These are phyloP conservation scores for Colletotrichum sp. DNA, from an alignment of 2,329 filamentous ascomycete genomes.

Conservation along the genomic window DNA sequence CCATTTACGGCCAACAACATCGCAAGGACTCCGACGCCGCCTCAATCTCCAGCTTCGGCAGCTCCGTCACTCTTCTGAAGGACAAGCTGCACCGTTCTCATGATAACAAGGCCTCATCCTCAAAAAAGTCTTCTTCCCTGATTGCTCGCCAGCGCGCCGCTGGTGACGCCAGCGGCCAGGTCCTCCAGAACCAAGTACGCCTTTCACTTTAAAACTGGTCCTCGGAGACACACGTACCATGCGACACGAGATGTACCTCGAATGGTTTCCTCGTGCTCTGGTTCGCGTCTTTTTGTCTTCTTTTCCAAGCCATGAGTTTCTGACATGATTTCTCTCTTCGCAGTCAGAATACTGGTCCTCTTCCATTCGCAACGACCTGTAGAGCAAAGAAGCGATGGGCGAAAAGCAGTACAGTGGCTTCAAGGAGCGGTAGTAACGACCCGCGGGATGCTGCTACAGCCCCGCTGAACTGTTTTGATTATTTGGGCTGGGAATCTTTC, in stretches of 20 bases:
- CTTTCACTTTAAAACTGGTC: not conserved
- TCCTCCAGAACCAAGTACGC: not conserved
- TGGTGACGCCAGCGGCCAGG: not conserved
- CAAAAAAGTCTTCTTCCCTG: conserved; percentile 7
- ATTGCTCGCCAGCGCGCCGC: conserved; percentile 13
- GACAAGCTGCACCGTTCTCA: not conserved
- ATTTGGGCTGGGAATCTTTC: not conserved
- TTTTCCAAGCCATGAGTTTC: not conserved
- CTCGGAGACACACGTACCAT: not conserved
- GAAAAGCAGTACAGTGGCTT: not conserved
- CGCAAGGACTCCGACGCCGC: conserved; percentile 6
- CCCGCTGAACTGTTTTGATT: not conserved
- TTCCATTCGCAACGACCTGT: not conserved
- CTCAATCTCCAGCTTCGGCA: conserved; percentile 23
- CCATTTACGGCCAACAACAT: not conserved
- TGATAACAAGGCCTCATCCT: not conserved
- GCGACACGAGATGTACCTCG: not conserved
- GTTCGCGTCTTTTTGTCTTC: not conserved
- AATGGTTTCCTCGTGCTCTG: not conserved
- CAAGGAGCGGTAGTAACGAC: not conserved
- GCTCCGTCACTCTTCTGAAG: conserved; percentile 9
- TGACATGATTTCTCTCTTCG: not conserved
- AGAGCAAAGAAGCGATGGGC: not conserved
- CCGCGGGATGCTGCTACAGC: not conserved
- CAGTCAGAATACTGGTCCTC: not conserved